Conservation (phyloP, 768 basidiomycete species). For the Russula ochroleuca region DNA sequence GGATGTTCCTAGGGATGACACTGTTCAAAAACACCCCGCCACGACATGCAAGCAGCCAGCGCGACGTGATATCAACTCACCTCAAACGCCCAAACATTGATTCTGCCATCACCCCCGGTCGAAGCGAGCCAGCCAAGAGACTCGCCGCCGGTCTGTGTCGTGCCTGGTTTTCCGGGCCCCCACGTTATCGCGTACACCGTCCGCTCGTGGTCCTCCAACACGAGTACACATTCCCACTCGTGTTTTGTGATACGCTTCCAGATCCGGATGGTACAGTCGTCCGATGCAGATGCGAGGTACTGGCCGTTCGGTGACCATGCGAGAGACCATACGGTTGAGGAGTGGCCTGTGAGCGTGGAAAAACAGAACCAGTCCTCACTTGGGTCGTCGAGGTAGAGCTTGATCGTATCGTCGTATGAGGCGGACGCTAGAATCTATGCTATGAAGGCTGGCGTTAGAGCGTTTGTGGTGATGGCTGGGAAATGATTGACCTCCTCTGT, state of each 20-base stretch:
- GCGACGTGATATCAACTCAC: conserved; percentile 35
- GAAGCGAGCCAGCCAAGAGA: conserved; percentile 80
- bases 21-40: neutral
- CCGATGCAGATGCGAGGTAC: conserved; percentile 84
- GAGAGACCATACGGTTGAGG: conserved; percentile 88
- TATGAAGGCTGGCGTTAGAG: conserved; percentile 28
- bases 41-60: neutral
- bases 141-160: conserved; percentile 31
- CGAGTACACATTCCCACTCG: conserved; percentile 58
- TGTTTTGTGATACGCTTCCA: conserved; percentile 69
- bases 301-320: conserved; percentile 72
- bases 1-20: neutral
- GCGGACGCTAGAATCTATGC: conserved; percentile 88
- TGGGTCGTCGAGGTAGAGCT: conserved; percentile 89
- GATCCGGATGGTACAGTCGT: conserved; percentile 76
- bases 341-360: conserved; percentile 72
- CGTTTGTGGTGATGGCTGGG: conserved; percentile 1
- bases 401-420: conserved; percentile 96
- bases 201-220: conserved; percentile 63
- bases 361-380: conserved; percentile 93
- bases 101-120: conserved; percentile 77
- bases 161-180: conserved; percentile 41
- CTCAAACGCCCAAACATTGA: conserved; percentile 76
- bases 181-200: conserved; percentile 81
- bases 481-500: conserved; percentile 62